These are phyloP conservation scores for Aspergillus ustus DNA, from an alignment of 2,329 filamentous ascomycete genomes.

Conservation along the genomic window DNA sequence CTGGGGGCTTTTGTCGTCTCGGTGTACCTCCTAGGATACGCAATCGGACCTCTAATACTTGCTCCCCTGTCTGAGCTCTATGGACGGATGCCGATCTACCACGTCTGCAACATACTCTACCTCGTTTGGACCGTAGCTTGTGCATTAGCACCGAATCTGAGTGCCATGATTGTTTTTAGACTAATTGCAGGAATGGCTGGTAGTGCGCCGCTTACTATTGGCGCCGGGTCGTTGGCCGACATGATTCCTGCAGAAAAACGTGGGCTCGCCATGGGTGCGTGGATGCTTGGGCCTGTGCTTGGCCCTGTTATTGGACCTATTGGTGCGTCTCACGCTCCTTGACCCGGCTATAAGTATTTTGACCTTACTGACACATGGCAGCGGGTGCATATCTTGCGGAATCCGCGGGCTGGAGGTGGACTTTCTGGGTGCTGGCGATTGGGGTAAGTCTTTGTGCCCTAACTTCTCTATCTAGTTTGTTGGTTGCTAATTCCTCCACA, in stretches of 20 bases:
- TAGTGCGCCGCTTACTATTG: conserved; percentile 65
- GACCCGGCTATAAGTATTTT: too few relatives aligned
- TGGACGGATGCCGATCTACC: conserved; percentile 62
- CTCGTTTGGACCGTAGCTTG: conserved; percentile 67
- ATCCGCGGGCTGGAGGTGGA: too few relatives aligned
- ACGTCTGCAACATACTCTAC: conserved; percentile 63
- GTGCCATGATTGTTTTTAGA: conserved; percentile 64
- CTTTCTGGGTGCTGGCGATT: too few relatives aligned
- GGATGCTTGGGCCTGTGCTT: conserved; percentile 50
- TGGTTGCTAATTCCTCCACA: too few relatives aligned
- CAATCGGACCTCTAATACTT: conserved; percentile 62
- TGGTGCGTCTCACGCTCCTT: too few relatives aligned
- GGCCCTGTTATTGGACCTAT: conserved; percentile 42
- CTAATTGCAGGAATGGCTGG: conserved; percentile 67
- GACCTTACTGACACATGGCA: too few relatives aligned
- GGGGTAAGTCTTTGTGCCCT: too few relatives aligned
- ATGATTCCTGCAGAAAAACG: conserved; percentile 63
- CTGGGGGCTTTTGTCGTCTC: too few relatives aligned
- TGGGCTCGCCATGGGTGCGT: conserved; percentile 62
- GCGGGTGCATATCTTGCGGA: too few relatives aligned
- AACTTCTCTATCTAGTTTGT: too few relatives aligned
- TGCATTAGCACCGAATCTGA: conserved; percentile 61
- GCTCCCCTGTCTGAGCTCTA: conserved; percentile 68
- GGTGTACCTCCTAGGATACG: conserved; percentile 56
- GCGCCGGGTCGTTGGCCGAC: conserved; percentile 69